Percentiles rank a stretch among this genome's conserved stretches.
Evolutionary conservation across 2,329 filamentous ascomycete genomes (phyloP).

Genomic region (Fusarium sp.): DNA sequence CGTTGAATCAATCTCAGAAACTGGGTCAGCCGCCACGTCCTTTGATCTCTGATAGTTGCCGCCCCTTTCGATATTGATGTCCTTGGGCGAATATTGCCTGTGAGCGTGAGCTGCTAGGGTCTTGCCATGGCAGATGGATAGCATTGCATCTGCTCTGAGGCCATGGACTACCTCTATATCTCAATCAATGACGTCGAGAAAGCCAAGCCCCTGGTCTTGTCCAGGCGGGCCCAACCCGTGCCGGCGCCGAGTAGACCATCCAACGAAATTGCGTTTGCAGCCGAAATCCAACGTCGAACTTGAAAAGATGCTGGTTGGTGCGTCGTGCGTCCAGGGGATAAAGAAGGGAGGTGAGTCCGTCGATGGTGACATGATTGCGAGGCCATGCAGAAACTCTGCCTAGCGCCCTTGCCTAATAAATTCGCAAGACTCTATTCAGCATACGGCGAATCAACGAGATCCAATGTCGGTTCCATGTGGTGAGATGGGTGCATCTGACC

Average conservation of each 20-base stretch:
- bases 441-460: slow-evolving; percentile 2
- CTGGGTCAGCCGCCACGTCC: slow-evolving; percentile 1
- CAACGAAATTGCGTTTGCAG: slow-evolving; percentile 27
- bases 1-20: slow-evolving; percentile 3
- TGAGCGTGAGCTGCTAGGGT: neutral
- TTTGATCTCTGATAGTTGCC: neutral
- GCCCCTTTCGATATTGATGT: neutral
- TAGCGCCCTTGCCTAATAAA: slow-evolving; percentile 10
- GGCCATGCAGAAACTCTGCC: slow-evolving; percentile 5
- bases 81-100: neutral
- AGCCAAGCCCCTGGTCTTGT: slow-evolving; percentile 16
- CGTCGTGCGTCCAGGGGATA: slow-evolving; percentile 1
- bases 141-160: neutral
- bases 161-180: neutral
- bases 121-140: neutral
- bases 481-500: slow-evolving; percentile 8
- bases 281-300: slow-evolving; percentile 19
- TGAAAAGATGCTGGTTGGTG: slow-evolving; percentile 7
- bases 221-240: slow-evolving; percentile 28
- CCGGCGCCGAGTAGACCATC: slow-evolving; percentile 19
- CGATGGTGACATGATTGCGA: slow-evolving; percentile 18
- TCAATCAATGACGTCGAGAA: slow-evolving; percentile 29
- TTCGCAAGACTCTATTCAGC: slow-evolving; percentile 6
- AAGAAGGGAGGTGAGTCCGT: slow-evolving; percentile 3
- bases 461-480: slow-evolving; percentile 23